Evolutionary conservation across 2,329 filamentous ascomycete genomes (phyloP), one percentile per base, ranked within the genome.

Genomic region (Rhynchosporium graminicola): DNA sequence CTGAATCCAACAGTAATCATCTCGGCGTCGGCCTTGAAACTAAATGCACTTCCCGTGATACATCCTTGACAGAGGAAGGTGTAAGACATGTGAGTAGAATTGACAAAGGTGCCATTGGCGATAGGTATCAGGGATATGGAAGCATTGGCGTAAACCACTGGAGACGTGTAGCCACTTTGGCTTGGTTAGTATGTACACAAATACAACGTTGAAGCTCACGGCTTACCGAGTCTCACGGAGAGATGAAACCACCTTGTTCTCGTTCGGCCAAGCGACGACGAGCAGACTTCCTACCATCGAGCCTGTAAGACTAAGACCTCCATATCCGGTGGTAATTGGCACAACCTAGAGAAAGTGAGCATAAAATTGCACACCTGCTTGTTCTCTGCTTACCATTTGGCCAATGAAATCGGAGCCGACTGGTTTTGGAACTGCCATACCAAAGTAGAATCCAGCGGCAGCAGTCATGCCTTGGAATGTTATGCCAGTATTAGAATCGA

Each of bases 21-120:
- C 1, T 74, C 74, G n/a, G 43, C 50, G n/a, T 42, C 63, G 26
- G 59, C 65, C 7, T 60, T 65, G 50, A 63, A 63, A 1, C 58
- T 57, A 9, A 60, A 28, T 6, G 58, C 48, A 47, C 54, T 55
- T 26, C 58, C 54, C 36, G 72, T 72, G 59, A 80, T 72, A 62
- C 80, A 82, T 10, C 76, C 75, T 43, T 75, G 70, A 67, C 82
- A 84, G 38, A 84, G 76, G 71, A 83, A 84, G 0, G 82, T 84
- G 65, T 80, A 82, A 2, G 79, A 79, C 70, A 79, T 79, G 65
- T 83, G 80, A 1, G 82, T 83, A 63, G 73, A 74, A 74, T 83
- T 84, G 65, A 83, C 72, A 26, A 79, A 82, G 1, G 80, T 82
- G 43, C 81, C 81, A 38, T 81, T 80, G 31, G 80, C 73, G 63